Base-by-base conservation (phyloP, 805 yeast species). In the Barnettozyma sucrosica region DNA sequence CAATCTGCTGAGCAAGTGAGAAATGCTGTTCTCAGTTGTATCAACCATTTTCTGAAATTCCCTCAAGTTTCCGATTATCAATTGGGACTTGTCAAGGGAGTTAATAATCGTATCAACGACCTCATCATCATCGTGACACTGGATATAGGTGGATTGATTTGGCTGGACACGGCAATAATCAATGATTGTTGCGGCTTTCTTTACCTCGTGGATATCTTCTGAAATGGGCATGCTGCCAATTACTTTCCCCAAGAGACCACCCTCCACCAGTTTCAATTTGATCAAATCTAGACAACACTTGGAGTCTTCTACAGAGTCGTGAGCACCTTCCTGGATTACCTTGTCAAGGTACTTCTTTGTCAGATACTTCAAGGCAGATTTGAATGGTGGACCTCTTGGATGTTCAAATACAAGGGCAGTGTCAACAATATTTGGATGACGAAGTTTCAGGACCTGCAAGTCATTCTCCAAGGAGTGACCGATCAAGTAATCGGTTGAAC, bases 381-480 rank as follows among this genome's bases (percentile, higher is more conserved):
- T 85, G 51, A 74, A 74, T 0, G 96, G 95, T 0, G 83, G 83
- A 0, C 97, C 97, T 30, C 85, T 72, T n/a, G 79, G 76, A 61
- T 89, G 96, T 46, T 89, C 89, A 65, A 70, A 85, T 10, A 83
- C 68, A 1, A 85, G 55, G 0, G 97, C 73, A 0, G 98, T 92
- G 65, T 92, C 99, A 13, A 92, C 78, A 23, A 90, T 73, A 14
- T 66, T 70, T 2, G 86, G 83, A 62, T 92, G 98, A 42, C 81
- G 73, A 14, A 93, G 56, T 55, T 76, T 75, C 60, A 93, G 65
- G 3, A 81, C 95, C 10, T 74, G 70, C 43, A 92, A 69, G 64
- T 92, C 99, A 20, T 84, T 81, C 52, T 90, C 92, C 26, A 92
- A 68, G 0, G 98, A 92, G 63, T 92, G 99, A 2, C 99, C 98